phyloP scores from a whole-genome alignment of 257 asterid genomes.

The Cinchona pubescens region DNA sequence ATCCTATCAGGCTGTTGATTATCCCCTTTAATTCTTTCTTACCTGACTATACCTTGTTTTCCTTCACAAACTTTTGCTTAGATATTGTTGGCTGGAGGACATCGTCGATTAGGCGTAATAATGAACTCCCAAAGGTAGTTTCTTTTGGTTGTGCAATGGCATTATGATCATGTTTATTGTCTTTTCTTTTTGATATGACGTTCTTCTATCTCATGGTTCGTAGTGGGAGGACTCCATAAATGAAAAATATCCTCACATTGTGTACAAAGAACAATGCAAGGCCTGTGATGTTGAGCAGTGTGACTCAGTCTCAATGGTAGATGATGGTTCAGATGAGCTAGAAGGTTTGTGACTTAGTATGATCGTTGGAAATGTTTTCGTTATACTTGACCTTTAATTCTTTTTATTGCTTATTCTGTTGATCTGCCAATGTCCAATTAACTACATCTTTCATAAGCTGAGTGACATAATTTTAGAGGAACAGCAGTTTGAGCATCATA shows the following conservation, averaged over 20 bases:
- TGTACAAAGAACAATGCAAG: slow-evolving; percentile 92
- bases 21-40: neutral
- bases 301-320: slow-evolving; percentile 41
- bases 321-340: slow-evolving; percentile 52
- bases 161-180: slow-evolving; percentile 8
- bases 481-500: neutral
- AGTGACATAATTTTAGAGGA: neutral
- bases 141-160: slow-evolving; percentile 15
- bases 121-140: slow-evolving; percentile 84
- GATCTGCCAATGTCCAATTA: neutral
- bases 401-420: neutral
- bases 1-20: slow-evolving; percentile 36
- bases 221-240: slow-evolving; percentile 86
- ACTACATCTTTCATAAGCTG: neutral
- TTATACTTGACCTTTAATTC: neutral
- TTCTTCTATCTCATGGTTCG: slow-evolving; percentile 14
- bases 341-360: slow-evolving; percentile 64
- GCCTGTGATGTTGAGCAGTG: slow-evolving; percentile 53
- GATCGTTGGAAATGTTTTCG: neutral
- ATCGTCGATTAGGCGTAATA: slow-evolving; percentile 84
- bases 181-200: slow-evolving; percentile 5
- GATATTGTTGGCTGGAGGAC: slow-evolving; percentile 99
- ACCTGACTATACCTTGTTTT: slow-evolving; percentile 24
- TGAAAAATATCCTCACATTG: slow-evolving; percentile 91
- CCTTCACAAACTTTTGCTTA: slow-evolving; percentile 40